Evolutionary conservation across 176 grass and related monocot genomes (phyloP).

Genomic region (Microstegium vimineum): DNA sequence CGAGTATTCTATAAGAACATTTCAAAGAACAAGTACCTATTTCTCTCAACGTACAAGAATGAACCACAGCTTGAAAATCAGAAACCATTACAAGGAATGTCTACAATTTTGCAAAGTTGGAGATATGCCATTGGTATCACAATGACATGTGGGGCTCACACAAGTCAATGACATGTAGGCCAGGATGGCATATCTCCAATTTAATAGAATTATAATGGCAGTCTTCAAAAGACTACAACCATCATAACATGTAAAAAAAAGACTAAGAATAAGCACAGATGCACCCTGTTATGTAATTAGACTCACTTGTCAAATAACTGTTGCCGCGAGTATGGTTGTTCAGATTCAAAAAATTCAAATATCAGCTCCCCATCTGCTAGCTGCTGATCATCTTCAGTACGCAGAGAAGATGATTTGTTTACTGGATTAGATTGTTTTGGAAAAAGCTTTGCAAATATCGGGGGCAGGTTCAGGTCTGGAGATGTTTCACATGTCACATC

Average conservation of each 20-base stretch:
- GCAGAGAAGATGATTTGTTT: slow-evolving; percentile 16
- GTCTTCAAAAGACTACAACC: not conserved
- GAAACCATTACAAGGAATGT: not conserved
- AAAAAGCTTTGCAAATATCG: slow-evolving; percentile 51
- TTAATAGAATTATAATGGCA: too few relatives aligned
- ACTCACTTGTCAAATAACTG: slow-evolving; percentile 79
- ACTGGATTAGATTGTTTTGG: slow-evolving; percentile 29
- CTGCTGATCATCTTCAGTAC: slow-evolving; percentile 21
- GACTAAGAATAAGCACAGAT: not conserved
- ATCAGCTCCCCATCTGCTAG: slow-evolving; percentile 40
- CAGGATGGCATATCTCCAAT: too few relatives aligned
- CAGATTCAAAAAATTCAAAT: slow-evolving; percentile 92
- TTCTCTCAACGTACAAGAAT: not conserved
- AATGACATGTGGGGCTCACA: too few relatives aligned
- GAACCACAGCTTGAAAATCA: not conserved
- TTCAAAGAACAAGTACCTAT: slow-evolving; percentile 6
- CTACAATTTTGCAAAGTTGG: too few relatives aligned
- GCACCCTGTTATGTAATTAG: not conserved
- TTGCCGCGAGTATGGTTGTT: slow-evolving; percentile 58
- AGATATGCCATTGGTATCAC: too few relatives aligned
- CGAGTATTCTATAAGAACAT: slow-evolving; percentile 20
- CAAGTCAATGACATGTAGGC: too few relatives aligned
- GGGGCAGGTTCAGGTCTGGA: slow-evolving; percentile 22
- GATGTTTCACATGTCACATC: slow-evolving; percentile 23
- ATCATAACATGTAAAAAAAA: not conserved